Evolutionary conservation across 495 filamentous ascomycete genomes (phyloP).

Genomic region (Beverwykella pulmonaria): DNA sequence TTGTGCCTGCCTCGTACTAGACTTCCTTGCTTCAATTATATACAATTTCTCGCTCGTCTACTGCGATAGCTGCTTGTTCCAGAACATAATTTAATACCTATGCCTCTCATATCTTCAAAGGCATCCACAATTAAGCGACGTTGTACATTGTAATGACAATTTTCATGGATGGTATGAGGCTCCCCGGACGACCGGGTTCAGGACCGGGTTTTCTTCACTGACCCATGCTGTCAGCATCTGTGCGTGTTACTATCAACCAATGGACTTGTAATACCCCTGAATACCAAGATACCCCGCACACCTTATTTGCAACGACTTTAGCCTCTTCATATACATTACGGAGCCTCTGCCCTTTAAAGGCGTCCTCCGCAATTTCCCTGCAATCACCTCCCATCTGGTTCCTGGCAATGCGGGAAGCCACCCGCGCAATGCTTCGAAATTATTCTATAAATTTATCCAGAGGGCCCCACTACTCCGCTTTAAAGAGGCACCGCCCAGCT

Average conservation of each 20-base stretch:
- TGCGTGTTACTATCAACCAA: background rate
- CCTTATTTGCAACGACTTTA: background rate
- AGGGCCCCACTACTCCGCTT: slow-evolving; percentile 1
- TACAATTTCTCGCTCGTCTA: background rate
- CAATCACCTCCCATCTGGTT: slow-evolving; percentile 9
- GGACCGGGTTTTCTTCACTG: background rate
- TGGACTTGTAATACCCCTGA: background rate
- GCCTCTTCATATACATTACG: background rate
- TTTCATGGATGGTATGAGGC: background rate
- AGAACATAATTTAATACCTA: no score
- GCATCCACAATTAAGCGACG: background rate
- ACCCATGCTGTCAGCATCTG: background rate
- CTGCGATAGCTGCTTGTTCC: background rate
- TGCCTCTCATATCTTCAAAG: no score
- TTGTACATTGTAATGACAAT: background rate
- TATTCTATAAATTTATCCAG: slow-evolving; percentile 8
- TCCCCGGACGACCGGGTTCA: background rate
- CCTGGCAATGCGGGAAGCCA: slow-evolving; percentile 4
- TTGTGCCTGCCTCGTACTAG: slow-evolving; percentile 19
- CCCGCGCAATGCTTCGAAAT: background rate
- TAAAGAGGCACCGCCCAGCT: slow-evolving; percentile 3
- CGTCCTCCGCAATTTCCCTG: slow-evolving; percentile 5
- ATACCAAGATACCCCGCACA: background rate
- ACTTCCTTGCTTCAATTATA: background rate
- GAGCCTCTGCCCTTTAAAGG: background rate